Base-by-base conservation (phyloP, 441 rosid species). In the Dalechampia spathulata region DNA sequence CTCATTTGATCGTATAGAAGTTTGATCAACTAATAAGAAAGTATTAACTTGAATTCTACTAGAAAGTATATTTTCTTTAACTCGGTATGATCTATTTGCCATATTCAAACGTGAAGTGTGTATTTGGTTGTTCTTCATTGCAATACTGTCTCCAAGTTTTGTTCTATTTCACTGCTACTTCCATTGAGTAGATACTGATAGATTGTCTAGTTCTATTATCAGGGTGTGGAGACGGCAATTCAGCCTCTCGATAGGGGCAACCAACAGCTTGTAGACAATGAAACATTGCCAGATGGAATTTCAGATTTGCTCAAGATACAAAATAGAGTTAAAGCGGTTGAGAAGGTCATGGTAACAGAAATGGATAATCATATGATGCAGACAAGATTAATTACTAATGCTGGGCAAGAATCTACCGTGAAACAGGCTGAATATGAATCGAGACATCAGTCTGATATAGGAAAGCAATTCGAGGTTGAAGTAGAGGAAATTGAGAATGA, bases 251-350 rank as follows among this genome's bases (percentile, higher is more conserved):
- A 71, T 60, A 69, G 11, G 38, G 59, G 30, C 52, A 50, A 57
- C 36, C 60, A 65, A 56, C 76, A 66, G 50, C 60, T 56, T 52
- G 38, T 20, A 36, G 58, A 54, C 40, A 62, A 58, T 47, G 45
- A 62, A 57, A 61, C 43, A 21, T 49, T 48, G 53, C 51, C 72
- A 30, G 73, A 65, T 57, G 90, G 81, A 62, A 69, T 90, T 66
- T 72, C 75, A 43, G 82, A 83, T 61, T 76, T 94, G 78, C 82
- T 68, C 78, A 75, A 75, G 73, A 76, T 90, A 77, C 81, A 75
- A 64, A 60, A 71, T 58, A 74, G 82, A 71, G 74, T 94, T 39
- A 79, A 77, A 72, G 83, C 81, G 52, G 76, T 86, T 57, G 89
- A 78, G 65, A 78, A 73, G 69, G 90, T 79, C 9, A 64, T 90